Evolutionary conservation across 1,284 basidiomycete species (phyloP).

Genomic region (Cryptococcus hybrid): DNA sequence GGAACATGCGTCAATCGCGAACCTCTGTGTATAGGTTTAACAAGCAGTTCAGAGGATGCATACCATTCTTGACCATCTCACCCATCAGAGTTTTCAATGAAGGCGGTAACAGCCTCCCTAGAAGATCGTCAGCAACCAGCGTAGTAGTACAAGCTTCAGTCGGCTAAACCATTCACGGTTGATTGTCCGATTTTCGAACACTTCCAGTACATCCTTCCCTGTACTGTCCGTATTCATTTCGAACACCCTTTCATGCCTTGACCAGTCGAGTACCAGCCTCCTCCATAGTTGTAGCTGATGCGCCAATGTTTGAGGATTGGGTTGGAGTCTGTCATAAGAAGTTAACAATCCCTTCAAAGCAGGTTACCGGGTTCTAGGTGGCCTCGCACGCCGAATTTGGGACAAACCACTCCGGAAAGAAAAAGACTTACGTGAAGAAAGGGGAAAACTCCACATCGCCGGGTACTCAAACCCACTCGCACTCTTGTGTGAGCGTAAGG

Average conservation of each 20-base stretch:
- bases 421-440: constrained; percentile 53
- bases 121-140: not conserved
- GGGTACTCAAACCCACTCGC: constrained; percentile 50
- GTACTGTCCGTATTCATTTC: constrained; percentile 40
- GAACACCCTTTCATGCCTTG: constrained; percentile 49
- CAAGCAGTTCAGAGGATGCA: constrained; percentile 2
- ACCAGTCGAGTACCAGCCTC: constrained; percentile 50
- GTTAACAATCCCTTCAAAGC: too few relatives aligned
- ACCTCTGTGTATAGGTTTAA: too few relatives aligned
- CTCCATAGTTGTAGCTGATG: constrained; percentile 55
- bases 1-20: not conserved
- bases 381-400: too few relatives aligned
- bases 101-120: constrained; percentile 34
- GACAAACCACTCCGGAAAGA: not conserved
- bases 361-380: too few relatives aligned
- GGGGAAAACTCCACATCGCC: constrained; percentile 57
- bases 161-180: constrained; percentile 33
- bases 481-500: constrained; percentile 26
- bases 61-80: constrained; percentile 45
- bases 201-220: constrained; percentile 28
- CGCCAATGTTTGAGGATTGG: constrained; percentile 52
- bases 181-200: constrained; percentile 46
- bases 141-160: not conserved
- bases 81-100: constrained; percentile 31
- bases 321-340: constrained; percentile 46